A percentile compares a stretch with the other conserved stretches of the same genome.
phyloP scores from a whole-genome alignment of 164 flowering plant species.

The Warburgia ugandensis region DNA sequence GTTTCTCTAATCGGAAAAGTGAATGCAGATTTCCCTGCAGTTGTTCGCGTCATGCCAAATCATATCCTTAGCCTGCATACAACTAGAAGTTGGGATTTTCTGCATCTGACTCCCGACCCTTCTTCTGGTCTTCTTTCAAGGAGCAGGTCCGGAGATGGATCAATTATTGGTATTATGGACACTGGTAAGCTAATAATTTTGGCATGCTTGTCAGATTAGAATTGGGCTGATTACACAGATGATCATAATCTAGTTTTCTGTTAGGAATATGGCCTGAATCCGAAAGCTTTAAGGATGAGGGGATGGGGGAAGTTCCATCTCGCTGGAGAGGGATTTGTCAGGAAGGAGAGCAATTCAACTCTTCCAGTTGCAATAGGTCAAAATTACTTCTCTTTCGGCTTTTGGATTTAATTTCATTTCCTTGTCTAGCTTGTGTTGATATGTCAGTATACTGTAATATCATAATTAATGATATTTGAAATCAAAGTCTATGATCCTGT shows the following conservation, averaged over 20 bases:
- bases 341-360: conserved; percentile 33
- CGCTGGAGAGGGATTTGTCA: conserved; percentile 43
- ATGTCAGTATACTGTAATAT: too few species aligned
- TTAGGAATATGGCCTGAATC: conserved; percentile 56
- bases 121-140: conserved; percentile 27
- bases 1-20: too few species aligned
- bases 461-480: too few species aligned
- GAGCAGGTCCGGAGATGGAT: conserved; percentile 27
- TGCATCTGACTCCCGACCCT: conserved; percentile 14
- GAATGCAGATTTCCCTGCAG: conserved; percentile 26
- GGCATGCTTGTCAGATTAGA: not conserved
- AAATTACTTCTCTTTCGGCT: not conserved
- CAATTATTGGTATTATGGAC: conserved; percentile 44
- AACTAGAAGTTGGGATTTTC: conserved; percentile 55
- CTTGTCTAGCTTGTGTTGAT: too few species aligned
- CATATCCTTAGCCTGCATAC: conserved; percentile 33
- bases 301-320: conserved; percentile 27
- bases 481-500: too few species aligned
- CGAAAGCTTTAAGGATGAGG: conserved; percentile 35
- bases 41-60: conserved; percentile 32
- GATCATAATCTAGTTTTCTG: not conserved
- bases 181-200: conserved; percentile 22
- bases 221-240: too few species aligned
- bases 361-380: conserved; percentile 38
- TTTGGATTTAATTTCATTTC: not conserved